These are phyloP conservation scores for Schrenkiella parvula DNA, from an alignment of 345 rosid species.

Conservation along the genomic window DNA sequence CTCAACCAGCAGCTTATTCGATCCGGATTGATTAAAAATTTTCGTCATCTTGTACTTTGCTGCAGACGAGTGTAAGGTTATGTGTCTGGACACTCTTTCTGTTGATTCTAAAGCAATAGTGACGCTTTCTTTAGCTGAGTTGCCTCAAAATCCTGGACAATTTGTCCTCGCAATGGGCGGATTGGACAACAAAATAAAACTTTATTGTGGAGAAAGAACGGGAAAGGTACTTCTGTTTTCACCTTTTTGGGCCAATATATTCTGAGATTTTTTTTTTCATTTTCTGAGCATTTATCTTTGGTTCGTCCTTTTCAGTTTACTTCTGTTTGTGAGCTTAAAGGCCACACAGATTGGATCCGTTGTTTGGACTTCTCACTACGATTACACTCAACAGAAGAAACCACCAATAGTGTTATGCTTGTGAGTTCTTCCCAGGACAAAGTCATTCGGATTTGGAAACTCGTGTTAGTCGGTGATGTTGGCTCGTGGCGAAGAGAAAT, in stretches of 20 bases:
- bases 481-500: constrained; percentile 46
- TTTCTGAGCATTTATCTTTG: neutral
- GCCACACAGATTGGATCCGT: constrained; percentile 92
- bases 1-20: neutral
- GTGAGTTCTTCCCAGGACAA: constrained; percentile 97
- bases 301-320: constrained; percentile 48
- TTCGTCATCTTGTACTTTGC: neutral
- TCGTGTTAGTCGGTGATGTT: constrained; percentile 35
- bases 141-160: constrained; percentile 60
- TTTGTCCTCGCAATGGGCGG: constrained; percentile 88
- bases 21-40: too few species aligned
- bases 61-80: constrained; percentile 62
- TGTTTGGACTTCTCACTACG: constrained; percentile 95
- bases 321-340: constrained; percentile 83
- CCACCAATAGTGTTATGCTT: constrained; percentile 49
- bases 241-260: neutral
- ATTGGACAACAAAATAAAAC: constrained; percentile 74
- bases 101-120: constrained; percentile 86
- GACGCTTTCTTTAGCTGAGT: constrained; percentile 64
- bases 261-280: neutral
- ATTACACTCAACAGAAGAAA: constrained; percentile 35
- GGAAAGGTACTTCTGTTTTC: constrained; percentile 53
- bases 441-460: constrained; percentile 89
- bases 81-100: constrained; percentile 50
- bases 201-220: constrained; percentile 62